A percentile compares a stretch with the other conserved stretches of the same genome.
Evolutionary conservation across 805 yeast species (phyloP).

Genomic region (Candida suzukii): DNA sequence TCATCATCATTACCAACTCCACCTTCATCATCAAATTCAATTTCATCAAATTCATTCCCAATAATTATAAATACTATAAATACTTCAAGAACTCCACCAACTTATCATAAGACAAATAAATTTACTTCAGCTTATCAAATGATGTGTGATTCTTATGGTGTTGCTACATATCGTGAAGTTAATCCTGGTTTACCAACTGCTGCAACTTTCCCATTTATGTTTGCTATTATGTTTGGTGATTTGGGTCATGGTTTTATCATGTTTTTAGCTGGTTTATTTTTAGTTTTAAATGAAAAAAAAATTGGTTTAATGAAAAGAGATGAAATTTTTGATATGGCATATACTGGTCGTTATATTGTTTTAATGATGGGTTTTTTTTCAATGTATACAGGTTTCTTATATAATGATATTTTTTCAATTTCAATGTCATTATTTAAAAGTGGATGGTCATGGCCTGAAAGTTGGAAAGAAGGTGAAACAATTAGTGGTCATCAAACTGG

Average conservation of each 20-base stretch:
- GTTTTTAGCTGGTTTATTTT: conserved; percentile 59
- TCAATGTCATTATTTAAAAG: conserved; percentile 82
- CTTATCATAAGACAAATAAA: conserved; percentile 90
- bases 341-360: conserved; percentile 83
- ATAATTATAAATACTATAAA: conserved; percentile 45
- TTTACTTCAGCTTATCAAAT: conserved; percentile 90
- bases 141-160: conserved; percentile 93
- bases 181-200: conserved; percentile 95
- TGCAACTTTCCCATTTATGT: conserved; percentile 96
- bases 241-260: conserved; percentile 90
- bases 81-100: conserved; percentile 88
- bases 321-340: conserved; percentile 97
- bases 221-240: conserved; percentile 99
- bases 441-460: conserved; percentile 92
- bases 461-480: conserved; percentile 61
- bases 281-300: conserved; percentile 69
- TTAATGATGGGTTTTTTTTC: conserved; percentile 92
- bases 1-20: conserved; percentile 2
- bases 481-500: conserved; percentile 62
- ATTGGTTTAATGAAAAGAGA: conserved; percentile 69
- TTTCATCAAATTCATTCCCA: conserved; percentile 22
- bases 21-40: conserved; percentile 9
- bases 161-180: conserved; percentile 88
- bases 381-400: conserved; percentile 89
- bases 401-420: conserved; percentile 89